Evolutionary conservation across 345 rosid genomes (phyloP).

Genomic region (Angophora floribunda): DNA sequence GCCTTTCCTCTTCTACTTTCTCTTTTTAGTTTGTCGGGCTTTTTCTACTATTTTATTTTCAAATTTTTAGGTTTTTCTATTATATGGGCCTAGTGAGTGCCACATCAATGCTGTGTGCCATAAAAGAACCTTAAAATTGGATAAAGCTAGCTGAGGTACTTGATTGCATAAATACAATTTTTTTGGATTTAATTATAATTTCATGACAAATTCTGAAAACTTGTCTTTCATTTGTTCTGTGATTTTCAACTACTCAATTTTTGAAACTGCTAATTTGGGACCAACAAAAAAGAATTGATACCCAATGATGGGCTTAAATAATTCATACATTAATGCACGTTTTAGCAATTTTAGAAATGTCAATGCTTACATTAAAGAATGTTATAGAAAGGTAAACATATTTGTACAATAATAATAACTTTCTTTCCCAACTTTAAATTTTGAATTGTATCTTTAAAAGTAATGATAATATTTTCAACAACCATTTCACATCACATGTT

Average conservation of each 20-base stretch:
- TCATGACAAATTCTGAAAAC: fast-evolving
- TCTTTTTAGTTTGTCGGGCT: background rate
- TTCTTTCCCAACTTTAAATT: background rate
- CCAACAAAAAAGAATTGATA: background rate
- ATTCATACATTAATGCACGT: background rate
- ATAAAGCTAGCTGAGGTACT: background rate
- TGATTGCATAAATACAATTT: background rate
- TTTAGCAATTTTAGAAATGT: background rate
- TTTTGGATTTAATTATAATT: background rate
- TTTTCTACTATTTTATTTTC: background rate
- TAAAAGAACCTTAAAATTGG: background rate
- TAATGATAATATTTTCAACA: background rate
- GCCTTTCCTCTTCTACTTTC: background rate
- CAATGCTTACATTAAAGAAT: background rate
- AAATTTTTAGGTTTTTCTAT: background rate
- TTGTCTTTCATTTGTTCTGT: fast-evolving
- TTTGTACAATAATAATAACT: background rate
- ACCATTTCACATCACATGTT: background rate
- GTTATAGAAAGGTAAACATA: background rate
- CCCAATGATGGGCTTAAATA: background rate
- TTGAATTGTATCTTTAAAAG: background rate
- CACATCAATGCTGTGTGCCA: background rate
- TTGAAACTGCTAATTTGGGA: background rate
- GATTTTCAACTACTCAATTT: background rate
- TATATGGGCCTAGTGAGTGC: background rate